Base-by-base conservation (phyloP, 2,329 filamentous ascomycete genomes). In the Aureobasidium sp. region DNA sequence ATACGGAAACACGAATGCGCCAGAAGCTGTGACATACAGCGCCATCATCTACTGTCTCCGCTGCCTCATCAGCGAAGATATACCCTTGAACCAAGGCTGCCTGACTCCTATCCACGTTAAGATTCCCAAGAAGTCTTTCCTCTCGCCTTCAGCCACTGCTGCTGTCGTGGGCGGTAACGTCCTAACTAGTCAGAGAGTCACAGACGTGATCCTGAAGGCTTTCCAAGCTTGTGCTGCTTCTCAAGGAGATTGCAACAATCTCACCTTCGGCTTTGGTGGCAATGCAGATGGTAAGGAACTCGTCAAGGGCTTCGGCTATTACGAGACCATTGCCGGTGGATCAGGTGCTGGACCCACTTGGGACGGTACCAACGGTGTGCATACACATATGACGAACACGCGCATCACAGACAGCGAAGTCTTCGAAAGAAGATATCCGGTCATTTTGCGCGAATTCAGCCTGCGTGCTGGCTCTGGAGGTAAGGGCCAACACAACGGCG, bases 31-130 rank as follows among this genome's bases (percentile, higher is more conserved):
- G 50, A 92, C 89, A 0, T 91, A 89, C 75, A 88, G 84, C 39
- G 90, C 89, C 54, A 92, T 94, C 69, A 93, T 94, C 70, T 95
- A 95, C 79, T 91, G 88, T 67, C 79, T 95, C 15, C 85, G 90
- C 49, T 90, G 86, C 54, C 65, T 96, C 62, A 91, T 95, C 68
- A 86, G 83, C 41, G 84, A 90, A 66, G 89, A 93, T 67, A 92
- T 95, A 15, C 91, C 90, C 0, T 81, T 95, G 4, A 95, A 95
- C 76, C 90, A 95, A 74, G 90, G 90, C 65, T 95, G 89, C 65
- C 78, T 93, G 2, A 83, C 83, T 42, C 89, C 89, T 0, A 88
- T 92, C 69, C 81, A 85, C 61, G 86, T 92, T 68, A 77, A 79
- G 39, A 89, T 91, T 55, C 87, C 89, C 0, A 81, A 83, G 9